phyloP scores from a whole-genome alignment of 805 yeast species.

The Wickerhamomyces subpelliculosus region DNA sequence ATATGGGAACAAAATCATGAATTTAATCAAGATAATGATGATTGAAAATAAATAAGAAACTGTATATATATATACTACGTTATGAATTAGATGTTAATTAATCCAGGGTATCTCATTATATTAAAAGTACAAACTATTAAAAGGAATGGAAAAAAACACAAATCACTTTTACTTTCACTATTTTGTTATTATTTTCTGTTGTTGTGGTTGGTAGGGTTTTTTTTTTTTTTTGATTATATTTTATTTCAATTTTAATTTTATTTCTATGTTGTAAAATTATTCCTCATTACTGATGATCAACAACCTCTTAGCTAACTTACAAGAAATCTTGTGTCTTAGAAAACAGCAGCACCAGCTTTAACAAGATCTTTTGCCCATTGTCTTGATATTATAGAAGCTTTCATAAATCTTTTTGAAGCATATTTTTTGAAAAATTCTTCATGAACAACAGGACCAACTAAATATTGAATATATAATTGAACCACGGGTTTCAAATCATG shows the following conservation, averaged over 20 bases:
- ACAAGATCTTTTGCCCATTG: slow-evolving; percentile 69
- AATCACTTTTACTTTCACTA: too few species aligned
- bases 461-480: slow-evolving; percentile 67
- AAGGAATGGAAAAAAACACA: too few species aligned
- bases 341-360: slow-evolving; percentile 10
- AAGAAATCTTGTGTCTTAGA: too few species aligned
- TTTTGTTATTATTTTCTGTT: too few species aligned
- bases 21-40: background rate
- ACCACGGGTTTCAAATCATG: slow-evolving; percentile 66
- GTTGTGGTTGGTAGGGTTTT: too few species aligned
- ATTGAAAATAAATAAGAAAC: background rate
- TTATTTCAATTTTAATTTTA: too few species aligned
- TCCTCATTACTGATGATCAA: too few species aligned
- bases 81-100: background rate
- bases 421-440: slow-evolving; percentile 93
- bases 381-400: slow-evolving; percentile 72
- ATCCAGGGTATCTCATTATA: too few species aligned
- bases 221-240: too few species aligned
- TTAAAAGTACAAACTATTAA: too few species aligned
- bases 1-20: slow-evolving; percentile 10
- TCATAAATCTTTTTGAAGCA: slow-evolving; percentile 82
- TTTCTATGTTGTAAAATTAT: too few species aligned
- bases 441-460: slow-evolving; percentile 75
- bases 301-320: too few species aligned
- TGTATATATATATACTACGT: background rate